Evolutionary conservation across 148 eudicot species (phyloP), one percentile per base, ranked within the genome.

Genomic region (Beta vulgaris): DNA sequence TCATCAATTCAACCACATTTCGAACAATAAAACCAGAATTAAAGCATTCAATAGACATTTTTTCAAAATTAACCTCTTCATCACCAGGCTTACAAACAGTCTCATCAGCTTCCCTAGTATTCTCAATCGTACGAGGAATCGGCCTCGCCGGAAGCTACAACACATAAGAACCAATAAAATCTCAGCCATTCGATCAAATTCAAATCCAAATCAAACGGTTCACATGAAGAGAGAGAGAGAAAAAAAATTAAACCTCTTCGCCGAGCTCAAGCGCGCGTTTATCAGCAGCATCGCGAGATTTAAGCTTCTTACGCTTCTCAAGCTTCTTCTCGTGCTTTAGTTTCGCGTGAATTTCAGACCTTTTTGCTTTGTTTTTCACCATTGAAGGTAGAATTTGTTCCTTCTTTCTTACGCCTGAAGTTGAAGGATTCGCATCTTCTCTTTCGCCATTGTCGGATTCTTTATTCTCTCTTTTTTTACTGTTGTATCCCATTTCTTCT

Each of bases 31-130:
- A 18, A 48, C 53, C 53, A 48, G 19, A 48, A 3, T 48, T 48
- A 5, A 5, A 48, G 7, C 53, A 48, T 21, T 44, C 3, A 16
- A 43, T 16, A 62, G 25, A 16, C 29, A 65, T 54, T 54, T 25
- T 4, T 40, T 40, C 37, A 58, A 16, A n/a, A n/a, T n/a, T n/a
- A 70, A 89, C 97, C 97, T 93, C 98, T 62, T 94, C 98, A 73
- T 94, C 98, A 69, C 88, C 98, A 58, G 96, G 96, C 82, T 79
- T 84, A 82, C 97, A 91, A 51, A 91, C 84, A 32, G 98, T 94
- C 78, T 94, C 98, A 78, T 94, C 98, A 1, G 76, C 68, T 79
- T 91, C 97, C 78, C 98, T 86, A 1, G 97, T 87, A 73, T 90
- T 91, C 85, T 94, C 98, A 46, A 94, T 91, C 7, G 98, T 94